phyloP scores from a whole-genome alignment of 1,139 yeast genomes.

The Spencermartinsiella ligniputridi region DNA sequence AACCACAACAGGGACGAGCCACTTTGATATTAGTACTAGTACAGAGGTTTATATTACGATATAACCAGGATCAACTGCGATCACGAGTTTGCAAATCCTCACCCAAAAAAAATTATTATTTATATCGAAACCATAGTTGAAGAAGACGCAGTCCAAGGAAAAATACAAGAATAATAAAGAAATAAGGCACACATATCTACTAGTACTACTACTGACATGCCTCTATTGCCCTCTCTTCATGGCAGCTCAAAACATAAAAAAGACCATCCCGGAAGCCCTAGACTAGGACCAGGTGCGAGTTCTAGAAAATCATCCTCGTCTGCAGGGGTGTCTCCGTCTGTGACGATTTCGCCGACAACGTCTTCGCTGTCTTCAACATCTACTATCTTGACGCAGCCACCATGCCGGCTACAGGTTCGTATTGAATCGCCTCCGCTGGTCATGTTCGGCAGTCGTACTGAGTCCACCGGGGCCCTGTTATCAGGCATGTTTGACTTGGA shows the following conservation, averaged over 20 bases:
- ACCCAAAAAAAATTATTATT: too few relatives aligned
- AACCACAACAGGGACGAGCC: too few relatives aligned
- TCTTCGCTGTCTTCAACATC: not conserved
- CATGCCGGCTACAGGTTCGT: slow-evolving; percentile 49
- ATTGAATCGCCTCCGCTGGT: slow-evolving; percentile 91
- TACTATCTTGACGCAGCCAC: slow-evolving; percentile 34
- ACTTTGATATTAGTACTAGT: too few relatives aligned
- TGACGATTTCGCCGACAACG: not conserved
- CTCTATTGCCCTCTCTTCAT: not conserved
- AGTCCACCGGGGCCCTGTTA: slow-evolving; percentile 80
- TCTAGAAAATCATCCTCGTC: not conserved
- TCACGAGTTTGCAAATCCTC: too few relatives aligned
- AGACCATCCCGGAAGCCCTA: not conserved
- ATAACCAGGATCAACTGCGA: too few relatives aligned
- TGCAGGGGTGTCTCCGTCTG: not conserved
- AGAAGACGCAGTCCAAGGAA: too few relatives aligned
- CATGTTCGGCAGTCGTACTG: slow-evolving; percentile 71
- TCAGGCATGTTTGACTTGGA: slow-evolving; percentile 57
- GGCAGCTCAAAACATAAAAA: not conserved
- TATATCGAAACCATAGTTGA: too few relatives aligned
- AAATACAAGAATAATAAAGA: too few relatives aligned
- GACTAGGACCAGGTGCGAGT: not conserved
- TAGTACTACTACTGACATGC: too few relatives aligned
- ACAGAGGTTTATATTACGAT: too few relatives aligned
- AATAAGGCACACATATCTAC: too few relatives aligned